These are phyloP conservation scores for Coemansia umbellata DNA, from an alignment of 192 early-diverging fungal genomes.

Conservation along the genomic window DNA sequence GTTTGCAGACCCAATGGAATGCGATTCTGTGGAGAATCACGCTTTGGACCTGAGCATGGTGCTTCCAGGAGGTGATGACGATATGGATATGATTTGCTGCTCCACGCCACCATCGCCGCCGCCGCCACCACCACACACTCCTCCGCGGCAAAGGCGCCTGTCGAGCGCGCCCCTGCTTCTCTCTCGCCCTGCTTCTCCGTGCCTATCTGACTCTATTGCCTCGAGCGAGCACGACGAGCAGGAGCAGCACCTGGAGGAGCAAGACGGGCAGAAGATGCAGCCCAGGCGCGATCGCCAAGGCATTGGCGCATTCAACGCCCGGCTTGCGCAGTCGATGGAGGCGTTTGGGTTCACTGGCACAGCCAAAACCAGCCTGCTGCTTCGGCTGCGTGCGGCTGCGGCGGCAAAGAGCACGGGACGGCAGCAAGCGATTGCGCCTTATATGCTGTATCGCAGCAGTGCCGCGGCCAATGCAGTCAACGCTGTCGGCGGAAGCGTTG, in stretches of 20 bases:
- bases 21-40: slow-evolving; percentile 4
- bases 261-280: background rate
- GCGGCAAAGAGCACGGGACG: slow-evolving; percentile 42
- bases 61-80: slow-evolving; percentile 19
- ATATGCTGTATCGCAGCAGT: slow-evolving; percentile 27
- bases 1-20: slow-evolving; percentile 9
- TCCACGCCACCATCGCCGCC: slow-evolving; percentile 49
- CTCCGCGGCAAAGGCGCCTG: slow-evolving; percentile 19
- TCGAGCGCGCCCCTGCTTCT: slow-evolving; percentile 21
- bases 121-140: slow-evolving; percentile 21
- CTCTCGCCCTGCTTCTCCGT: slow-evolving; percentile 20
- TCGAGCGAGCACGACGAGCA: background rate
- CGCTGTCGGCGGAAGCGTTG: background rate
- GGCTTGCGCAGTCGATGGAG: slow-evolving; percentile 49
- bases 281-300: slow-evolving; percentile 14
- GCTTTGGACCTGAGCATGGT: slow-evolving; percentile 38
- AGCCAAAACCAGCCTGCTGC: slow-evolving; percentile 38
- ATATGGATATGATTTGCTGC: slow-evolving; percentile 41
- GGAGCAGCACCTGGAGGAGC: background rate
- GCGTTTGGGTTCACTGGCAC: slow-evolving; percentile 46
- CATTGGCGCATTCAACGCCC: slow-evolving; percentile 35
- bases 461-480: background rate
- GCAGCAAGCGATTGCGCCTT: slow-evolving; percentile 47
- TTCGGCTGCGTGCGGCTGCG: slow-evolving; percentile 43
- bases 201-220: slow-evolving; percentile 1